Conservation (phyloP, 139 green algal genomes). For the Chlorella sorokiniana region DNA sequence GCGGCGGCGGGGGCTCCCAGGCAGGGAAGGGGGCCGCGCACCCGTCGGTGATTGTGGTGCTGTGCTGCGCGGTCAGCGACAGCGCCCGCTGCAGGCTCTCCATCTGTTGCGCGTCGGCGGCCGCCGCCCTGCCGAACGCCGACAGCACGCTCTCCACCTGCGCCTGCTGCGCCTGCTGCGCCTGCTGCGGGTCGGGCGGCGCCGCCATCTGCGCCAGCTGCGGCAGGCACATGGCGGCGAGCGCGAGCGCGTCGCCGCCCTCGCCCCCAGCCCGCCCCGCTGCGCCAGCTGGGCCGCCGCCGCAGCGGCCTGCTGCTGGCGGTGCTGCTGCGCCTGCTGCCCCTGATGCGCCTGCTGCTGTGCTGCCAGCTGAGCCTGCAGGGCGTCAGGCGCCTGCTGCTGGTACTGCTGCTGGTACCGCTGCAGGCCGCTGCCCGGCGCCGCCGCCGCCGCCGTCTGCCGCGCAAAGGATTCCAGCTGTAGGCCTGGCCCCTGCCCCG, state of each 20-base stretch:
- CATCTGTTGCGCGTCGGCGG: background rate
- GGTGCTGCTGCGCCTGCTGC: conserved; percentile 3
- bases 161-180: background rate
- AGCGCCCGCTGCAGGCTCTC: background rate
- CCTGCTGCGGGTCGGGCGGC: background rate
- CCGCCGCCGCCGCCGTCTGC: no score
- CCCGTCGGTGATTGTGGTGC: conserved; percentile 16
- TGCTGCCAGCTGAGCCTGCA: background rate
- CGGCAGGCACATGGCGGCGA: no score
- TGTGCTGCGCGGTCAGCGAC: background rate
- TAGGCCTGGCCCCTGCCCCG: no score
- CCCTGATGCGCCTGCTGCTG: background rate
- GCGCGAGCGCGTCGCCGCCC: no score
- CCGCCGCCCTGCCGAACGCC: background rate
- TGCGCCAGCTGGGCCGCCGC: background rate
- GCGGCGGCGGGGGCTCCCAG: background rate
- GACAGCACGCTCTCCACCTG: conserved; percentile 2
- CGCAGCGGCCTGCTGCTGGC: no score
- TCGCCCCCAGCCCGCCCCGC: no score
- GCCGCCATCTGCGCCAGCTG: background rate
- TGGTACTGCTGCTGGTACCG: background rate
- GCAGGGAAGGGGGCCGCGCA: background rate
- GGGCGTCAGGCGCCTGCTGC: background rate
- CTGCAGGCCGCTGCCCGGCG: no score
- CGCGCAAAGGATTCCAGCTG: no score